These are phyloP conservation scores for Vigna nakashimae DNA, from an alignment of 306 rosid species.

Conservation along the genomic window DNA sequence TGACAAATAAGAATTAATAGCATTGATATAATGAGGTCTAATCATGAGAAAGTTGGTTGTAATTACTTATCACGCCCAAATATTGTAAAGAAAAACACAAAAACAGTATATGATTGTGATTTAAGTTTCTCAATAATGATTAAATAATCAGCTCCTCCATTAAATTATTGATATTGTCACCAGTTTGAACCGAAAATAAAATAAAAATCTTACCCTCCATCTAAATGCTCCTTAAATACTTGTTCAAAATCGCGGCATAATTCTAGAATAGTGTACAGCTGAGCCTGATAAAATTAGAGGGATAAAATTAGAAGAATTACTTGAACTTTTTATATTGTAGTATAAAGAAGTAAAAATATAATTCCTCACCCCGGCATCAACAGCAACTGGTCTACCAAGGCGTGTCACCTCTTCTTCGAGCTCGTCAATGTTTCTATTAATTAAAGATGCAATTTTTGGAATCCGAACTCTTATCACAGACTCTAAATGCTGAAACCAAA, in stretches of 20 bases:
- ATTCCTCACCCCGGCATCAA: conserved; percentile 93
- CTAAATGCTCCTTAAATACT: conserved; percentile 91
- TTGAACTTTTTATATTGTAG: conserved; percentile 19
- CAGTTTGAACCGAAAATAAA: background rate
- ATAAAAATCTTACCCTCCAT: conserved; percentile 77
- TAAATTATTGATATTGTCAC: background rate
- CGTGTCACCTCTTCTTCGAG: conserved; percentile 88
- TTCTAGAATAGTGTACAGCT: conserved; percentile 82
- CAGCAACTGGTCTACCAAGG: conserved; percentile 86
- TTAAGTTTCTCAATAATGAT: background rate
- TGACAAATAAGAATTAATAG: background rate
- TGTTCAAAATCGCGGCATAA: conserved; percentile 89
- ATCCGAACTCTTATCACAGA: conserved; percentile 79
- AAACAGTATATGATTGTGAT: background rate
- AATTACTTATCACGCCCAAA: background rate
- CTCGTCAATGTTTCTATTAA: conserved; percentile 84
- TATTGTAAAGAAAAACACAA: background rate
- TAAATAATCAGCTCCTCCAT: background rate
- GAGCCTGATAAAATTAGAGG: conserved; percentile 66
- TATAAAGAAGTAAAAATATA: background rate
- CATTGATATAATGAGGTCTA: conserved; percentile 7
- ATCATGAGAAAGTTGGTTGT: background rate
- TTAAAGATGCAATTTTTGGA: conserved; percentile 80
- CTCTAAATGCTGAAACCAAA: conserved; percentile 84
- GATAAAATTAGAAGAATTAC: conserved; percentile 9